Evolutionary conservation across 2,329 filamentous ascomycete genomes (phyloP), one percentile per base, ranked within the genome.

Genomic region (Alternaria solani): DNA sequence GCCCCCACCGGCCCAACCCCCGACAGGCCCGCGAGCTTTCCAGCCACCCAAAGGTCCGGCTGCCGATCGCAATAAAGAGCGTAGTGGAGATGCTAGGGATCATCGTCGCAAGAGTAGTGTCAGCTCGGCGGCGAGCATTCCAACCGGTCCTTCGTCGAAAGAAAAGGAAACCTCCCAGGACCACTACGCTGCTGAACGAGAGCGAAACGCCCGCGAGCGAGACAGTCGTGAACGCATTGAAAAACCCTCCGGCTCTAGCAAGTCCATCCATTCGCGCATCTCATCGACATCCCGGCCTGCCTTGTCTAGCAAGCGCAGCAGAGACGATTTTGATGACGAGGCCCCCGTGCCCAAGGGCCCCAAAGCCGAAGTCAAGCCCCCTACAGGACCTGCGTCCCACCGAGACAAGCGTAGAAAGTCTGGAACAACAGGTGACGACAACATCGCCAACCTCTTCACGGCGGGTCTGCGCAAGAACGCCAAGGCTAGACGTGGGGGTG

Each of bases 181-280:
- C 65, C 83, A 87, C n/a, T 89, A 91, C 75, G 89, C 89, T 1
- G 81, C 89, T 0, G 90, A 92, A 76, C 87, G 90, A 23, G 89
- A 91, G 72, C 69, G 64, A 20, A 75, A 78, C n/a, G 71, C 70
- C 14, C 66, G 73, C 2, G 74, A 75, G 53, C 68, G 75, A 18
- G 70, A 74, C 16, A 67, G 67, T 28, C 62, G 69, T 7, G 74
- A 74, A 23, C 72, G 74, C 25, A 67, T 67, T 14, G 67, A 73
- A 32, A 68, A 70, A 44, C 61, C 58, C 6, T 47, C 65, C 3
- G 63, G 59, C 30, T 57, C 65, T 2, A 65, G 61, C 34, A 68
- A 70, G 30, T 57, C 64, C 23, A 25, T 72, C 7, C 65, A 70
- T 47, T 66, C 69, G 2, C 69, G 69, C 25, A 62, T 69, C 23